Conservation (phyloP, 2,329 filamentous ascomycete species). For the Xylaria sp. region DNA sequence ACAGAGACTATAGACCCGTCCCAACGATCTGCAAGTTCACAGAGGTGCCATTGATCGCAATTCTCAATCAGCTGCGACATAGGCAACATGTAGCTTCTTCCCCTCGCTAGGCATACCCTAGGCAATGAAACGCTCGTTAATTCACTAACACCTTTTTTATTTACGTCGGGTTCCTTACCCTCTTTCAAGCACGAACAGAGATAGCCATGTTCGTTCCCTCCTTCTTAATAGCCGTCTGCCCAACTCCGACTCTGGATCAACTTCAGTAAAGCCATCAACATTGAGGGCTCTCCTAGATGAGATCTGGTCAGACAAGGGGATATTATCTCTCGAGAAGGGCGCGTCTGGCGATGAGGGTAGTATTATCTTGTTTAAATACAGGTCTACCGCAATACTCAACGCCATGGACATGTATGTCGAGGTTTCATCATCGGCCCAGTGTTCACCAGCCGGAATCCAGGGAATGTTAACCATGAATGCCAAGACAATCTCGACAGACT, state of each 20-base stretch:
- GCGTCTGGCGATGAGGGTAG: constrained; percentile 61
- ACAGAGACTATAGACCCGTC: constrained; percentile 79
- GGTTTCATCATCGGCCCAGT: constrained; percentile 77
- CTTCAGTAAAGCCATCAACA: constrained; percentile 73
- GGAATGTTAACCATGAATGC: constrained; percentile 81
- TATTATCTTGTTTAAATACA: constrained; percentile 76
- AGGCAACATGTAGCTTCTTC: constrained; percentile 74
- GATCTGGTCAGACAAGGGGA: constrained; percentile 75
- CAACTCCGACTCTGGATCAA: constrained; percentile 69
- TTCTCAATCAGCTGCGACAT: constrained; percentile 72
- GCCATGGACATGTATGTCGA: constrained; percentile 77
- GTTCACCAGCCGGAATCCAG: constrained; percentile 76
- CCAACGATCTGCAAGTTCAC: constrained; percentile 70
- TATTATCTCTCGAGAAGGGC: constrained; percentile 55
- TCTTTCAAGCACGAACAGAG: constrained; percentile 76
- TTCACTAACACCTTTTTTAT: not conserved
- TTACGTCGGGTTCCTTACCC: constrained; percentile 56
- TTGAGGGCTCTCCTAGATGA: constrained; percentile 71
- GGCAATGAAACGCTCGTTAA: constrained; percentile 36
- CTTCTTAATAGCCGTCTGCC: constrained; percentile 71
- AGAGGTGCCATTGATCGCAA: constrained; percentile 76
- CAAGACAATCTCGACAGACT: constrained; percentile 78
- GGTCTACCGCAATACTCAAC: constrained; percentile 73
- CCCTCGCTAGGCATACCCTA: constrained; percentile 74
- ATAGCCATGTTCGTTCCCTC: constrained; percentile 75